These are phyloP conservation scores for Pseudogymnoascus sp. DNA, from an alignment of 2,329 filamentous ascomycete species.

Conservation along the genomic window DNA sequence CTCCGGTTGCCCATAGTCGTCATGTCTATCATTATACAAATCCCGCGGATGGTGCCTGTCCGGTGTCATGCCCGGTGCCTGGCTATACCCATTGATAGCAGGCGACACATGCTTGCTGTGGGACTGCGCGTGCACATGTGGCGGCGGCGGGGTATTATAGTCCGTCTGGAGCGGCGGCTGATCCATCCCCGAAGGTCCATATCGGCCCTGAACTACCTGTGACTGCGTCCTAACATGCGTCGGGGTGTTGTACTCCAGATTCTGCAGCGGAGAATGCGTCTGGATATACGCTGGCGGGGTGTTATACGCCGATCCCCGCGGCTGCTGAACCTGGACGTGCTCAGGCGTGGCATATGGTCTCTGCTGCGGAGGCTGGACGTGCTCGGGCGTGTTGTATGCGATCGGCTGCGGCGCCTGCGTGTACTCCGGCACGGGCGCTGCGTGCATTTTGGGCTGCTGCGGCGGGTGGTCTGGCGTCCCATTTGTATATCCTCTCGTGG, in stretches of 20 bases:
- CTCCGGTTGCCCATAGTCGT: not conserved
- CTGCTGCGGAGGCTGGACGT: conserved; percentile 18
- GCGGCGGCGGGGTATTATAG: not conserved
- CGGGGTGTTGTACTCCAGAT: conserved; percentile 34
- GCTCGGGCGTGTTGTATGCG: not conserved
- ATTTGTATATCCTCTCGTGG: not conserved
- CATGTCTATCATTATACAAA: not conserved
- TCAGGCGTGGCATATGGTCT: conserved; percentile 31
- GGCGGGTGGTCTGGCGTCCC: not conserved
- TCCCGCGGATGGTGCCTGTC: not conserved
- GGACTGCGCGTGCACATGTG: conserved; percentile 14
- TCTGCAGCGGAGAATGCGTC: conserved; percentile 45
- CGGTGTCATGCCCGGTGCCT: not conserved
- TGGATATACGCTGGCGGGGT: conserved; percentile 36
- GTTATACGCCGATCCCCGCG: conserved; percentile 33
- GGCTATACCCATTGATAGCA: not conserved
- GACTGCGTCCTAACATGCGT: conserved; percentile 2
- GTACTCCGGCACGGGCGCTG: not conserved
- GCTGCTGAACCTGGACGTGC: conserved; percentile 31
- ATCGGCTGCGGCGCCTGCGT: not conserved
- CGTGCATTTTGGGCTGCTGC: not conserved
- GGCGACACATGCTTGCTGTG: conserved; percentile 10
- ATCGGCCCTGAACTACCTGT: not conserved
- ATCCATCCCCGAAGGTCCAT: not conserved
- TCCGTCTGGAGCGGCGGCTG: not conserved